Percentiles rank a stretch among this genome's conserved stretches.
Conservation (phyloP, 1,284 basidiomycete species). For the Cryptococcus depauperatus region DNA sequence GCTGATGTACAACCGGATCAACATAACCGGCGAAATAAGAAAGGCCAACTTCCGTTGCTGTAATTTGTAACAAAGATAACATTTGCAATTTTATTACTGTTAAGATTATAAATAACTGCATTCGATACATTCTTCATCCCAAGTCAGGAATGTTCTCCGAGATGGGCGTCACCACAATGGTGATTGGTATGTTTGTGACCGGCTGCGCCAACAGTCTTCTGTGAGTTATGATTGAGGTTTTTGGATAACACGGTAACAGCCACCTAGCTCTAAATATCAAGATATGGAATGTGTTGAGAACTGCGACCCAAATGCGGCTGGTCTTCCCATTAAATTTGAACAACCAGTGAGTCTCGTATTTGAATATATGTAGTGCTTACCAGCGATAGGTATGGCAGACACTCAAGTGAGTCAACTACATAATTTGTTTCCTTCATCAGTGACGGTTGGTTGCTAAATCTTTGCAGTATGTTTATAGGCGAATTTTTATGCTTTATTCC, state of each 20-base stretch:
- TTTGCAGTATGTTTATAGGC: constrained; percentile 58
- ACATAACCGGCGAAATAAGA: too few species aligned
- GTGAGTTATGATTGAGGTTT: constrained; percentile 23
- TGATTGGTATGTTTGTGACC: constrained; percentile 49
- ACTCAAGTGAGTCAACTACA: constrained; percentile 60
- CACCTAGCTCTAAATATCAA: constrained; percentile 37
- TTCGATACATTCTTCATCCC: neutral
- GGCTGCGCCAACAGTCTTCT: constrained; percentile 46
- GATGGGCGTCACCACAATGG: constrained; percentile 42
- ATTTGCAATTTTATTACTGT: too few species aligned
- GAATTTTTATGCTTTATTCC: constrained; percentile 88
- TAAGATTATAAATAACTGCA: too few species aligned
- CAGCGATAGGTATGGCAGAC: constrained; percentile 77
- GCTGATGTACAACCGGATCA: too few species aligned
- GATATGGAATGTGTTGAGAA: constrained; percentile 95
- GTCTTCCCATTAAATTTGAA: constrained; percentile 62
- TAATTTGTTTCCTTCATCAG: neutral
- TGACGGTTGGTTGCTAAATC: constrained; percentile 7
- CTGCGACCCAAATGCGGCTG: constrained; percentile 51
- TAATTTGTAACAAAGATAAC: too few species aligned
- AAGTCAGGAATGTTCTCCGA: constrained; percentile 14
- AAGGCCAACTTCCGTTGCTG: too few species aligned
- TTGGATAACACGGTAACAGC: neutral
- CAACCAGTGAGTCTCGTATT: constrained; percentile 53
- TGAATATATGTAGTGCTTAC: neutral